These are phyloP conservation scores for Geranium rotundifolium DNA, from an alignment of 345 rosid genomes.

Conservation along the genomic window DNA sequence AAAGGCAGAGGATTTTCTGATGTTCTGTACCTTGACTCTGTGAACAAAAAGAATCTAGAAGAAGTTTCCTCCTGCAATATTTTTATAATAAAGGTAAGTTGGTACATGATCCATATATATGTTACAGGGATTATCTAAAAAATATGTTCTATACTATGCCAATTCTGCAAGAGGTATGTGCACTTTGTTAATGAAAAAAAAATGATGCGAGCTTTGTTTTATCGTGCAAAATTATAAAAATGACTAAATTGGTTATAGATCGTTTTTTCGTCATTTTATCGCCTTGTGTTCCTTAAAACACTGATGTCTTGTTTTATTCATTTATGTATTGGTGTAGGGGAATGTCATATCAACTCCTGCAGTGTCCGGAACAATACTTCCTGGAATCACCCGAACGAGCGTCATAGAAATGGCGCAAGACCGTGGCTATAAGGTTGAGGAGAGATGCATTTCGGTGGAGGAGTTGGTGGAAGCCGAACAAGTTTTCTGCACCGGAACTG, in stretches of 20 bases:
- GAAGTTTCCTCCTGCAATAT: conserved; percentile 85
- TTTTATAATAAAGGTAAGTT: conserved; percentile 71
- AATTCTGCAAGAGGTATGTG: too few relatives aligned
- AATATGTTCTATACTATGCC: too few relatives aligned
- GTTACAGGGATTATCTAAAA: too few relatives aligned
- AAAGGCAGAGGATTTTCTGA: conserved; percentile 72
- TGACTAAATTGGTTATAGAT: too few relatives aligned
- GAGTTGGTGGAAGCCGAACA: conserved; percentile 41
- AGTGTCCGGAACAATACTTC: conserved; percentile 25
- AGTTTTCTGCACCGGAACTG: conserved; percentile 51
- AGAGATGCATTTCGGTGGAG: conserved; percentile 26
- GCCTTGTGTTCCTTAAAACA: too few relatives aligned
- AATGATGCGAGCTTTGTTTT: too few relatives aligned
- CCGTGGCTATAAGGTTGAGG: conserved; percentile 33
- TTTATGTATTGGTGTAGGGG: conserved; percentile 18
- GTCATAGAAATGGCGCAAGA: conserved; percentile 31
- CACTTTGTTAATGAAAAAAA: too few relatives aligned
- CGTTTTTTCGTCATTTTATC: too few relatives aligned
- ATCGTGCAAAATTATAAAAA: too few relatives aligned
- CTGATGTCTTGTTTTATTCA: too few relatives aligned
- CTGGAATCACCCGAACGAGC: conserved; percentile 29
- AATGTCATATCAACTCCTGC: conserved; percentile 27
- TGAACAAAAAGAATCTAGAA: conserved; percentile 47
- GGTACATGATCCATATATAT: neutral
- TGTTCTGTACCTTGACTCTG: conserved; percentile 71